Evolutionary conservation across 768 basidiomycete species (phyloP), one percentile per base, ranked within the genome.

Genomic region (Xerocomus potaroensis): DNA sequence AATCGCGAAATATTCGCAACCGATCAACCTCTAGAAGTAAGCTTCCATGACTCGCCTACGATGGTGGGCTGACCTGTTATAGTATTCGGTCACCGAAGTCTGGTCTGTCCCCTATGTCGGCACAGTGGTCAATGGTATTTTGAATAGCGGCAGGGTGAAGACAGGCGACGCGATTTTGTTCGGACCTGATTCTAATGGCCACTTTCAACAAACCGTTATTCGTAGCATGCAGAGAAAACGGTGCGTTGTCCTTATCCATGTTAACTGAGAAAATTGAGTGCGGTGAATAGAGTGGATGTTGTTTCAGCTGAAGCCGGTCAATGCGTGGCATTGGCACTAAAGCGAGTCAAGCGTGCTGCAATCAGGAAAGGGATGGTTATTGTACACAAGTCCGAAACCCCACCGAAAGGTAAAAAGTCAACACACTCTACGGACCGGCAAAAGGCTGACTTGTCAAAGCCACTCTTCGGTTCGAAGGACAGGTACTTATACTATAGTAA

Each of bases 331-430:
- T 73, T 96, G 44, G 96, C 95, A 4, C 68, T 99, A 23, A 99
- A 98, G 72, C 79, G 91, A 36, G 84, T 96, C 48, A 77, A 86
- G 45, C 72, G 90, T 44, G 77, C 81, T 8, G 80, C 83, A 18
- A 82, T 97, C 8, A 74, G 95, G 49, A 98, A 97, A 67, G 95
- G 94, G 11, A 94, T 95, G 94, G 90, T 96, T 3, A 70, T 97
- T 35, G 83, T 93, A 1, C 81, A 81, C 47, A 90, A 84, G 65
- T 78, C 81, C 2, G 92, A 95, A 10, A 69, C 69, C 7, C 84
- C 80, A 22, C 93, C 93, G 4, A 78, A 77, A 73, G 87, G 88
- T 87, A 57, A 44, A 68, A 50, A 10, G 22, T 4, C 9, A 24
- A 29, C 37, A 8, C 39, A 39, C 23, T 29, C 15, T 21, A 16